Base-by-base conservation (phyloP, 164 flowering plant genomes). In the Echeveria elegans region DNA sequence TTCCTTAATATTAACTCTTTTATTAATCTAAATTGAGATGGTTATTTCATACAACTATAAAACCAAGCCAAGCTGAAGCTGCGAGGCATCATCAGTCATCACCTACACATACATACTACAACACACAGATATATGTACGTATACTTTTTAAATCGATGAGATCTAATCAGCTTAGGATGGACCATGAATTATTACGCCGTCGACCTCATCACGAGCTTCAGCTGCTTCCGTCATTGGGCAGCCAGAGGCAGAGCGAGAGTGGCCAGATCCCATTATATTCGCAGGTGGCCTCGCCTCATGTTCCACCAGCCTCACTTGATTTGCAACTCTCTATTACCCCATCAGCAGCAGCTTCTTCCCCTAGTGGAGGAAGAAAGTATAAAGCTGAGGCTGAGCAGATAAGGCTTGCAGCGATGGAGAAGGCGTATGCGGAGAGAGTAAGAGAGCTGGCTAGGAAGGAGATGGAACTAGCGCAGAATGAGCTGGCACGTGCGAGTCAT, bases 401-500 rank as follows among this genome's bases (percentile, higher is more conserved):
- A 36, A 74, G 96, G 66, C 47, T 90, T 65, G 98, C 98, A 5
- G 82, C 91, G 0, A 75, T 84, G 61, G 98, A 94, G 71, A 94
- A 84, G 77, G 96, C 97, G 21, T 89, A 94, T 41, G 97, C 98
- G 6, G 98, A 94, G 85, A 73, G 88, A 21, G 85, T 90, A 66
- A 79, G 89, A 70, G 98, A 90, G 80, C 82, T 90, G 37, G 83
- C 96, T 6, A 77, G 85, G 78, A 66, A 84, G 70, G 98, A 94
- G 74, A 94, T 90, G 86, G 96, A 90, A 82, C 45, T 86, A 74
- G 98, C 98, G 3, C 91, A 94, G 71, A 77, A 88, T 1, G 98
- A 94, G 66, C 88, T 94, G 52, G 80, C 92, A 9, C 77, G 87
- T 2, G 98, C 98, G 3, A 80, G 90, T 69, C 77, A 72, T 24